Base-by-base conservation (phyloP, 139 green algal species). In the Micromonas pusilla region DNA sequence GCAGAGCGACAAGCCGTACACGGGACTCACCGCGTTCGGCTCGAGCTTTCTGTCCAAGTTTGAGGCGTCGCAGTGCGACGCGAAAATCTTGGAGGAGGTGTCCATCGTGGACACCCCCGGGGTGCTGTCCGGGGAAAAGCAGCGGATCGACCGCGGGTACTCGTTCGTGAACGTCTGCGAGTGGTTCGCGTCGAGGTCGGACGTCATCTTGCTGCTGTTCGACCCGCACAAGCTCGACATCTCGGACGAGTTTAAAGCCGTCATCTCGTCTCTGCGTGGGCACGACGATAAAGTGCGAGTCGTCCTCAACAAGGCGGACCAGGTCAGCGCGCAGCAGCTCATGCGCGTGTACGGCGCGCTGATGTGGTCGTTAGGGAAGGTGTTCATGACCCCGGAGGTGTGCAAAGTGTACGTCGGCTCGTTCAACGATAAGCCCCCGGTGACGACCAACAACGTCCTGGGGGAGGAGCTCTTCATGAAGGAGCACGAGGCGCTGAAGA, bases 331-430 rank as follows among this genome's bases (percentile, higher is more conserved):
- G 26, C 28, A 96, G 88, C 90, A 99, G 89, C 87, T 99, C 66
- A 97, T 99, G 95, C 87, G 93, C 21, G 95, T 99, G 74, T 99
- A 99, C 82, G 95, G 95, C 26, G 95, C 95, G 21, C 88, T 99
- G n/a, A 98, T 99, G 95, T 99, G 95, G 95, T 91, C 80, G 53
- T 85, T 99, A 54, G 90, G 93, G 72, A 97, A 97, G 79, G 91
- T 97, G 3, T 93, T 98, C 82, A 87, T 86, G 70, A 94, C 90
- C 9, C 94, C 94, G 20, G 94, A 98, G 86, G 91, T 94, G 45
- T 90, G 82, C 78, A 85, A 90, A 37, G 94, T 98, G 63, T 99
- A 98, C 86, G 92, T 97, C 36, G 94, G 95, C 32, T 92, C 84
- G 34, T 85, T 87, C 70, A 84, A 92, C 68, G 82, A 87, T 67